A percentile compares a stretch with the other conserved stretches of the same genome.
Conservation (phyloP, 1,284 basidiomycete genomes). For the Ceratobasidium sp. region DNA sequence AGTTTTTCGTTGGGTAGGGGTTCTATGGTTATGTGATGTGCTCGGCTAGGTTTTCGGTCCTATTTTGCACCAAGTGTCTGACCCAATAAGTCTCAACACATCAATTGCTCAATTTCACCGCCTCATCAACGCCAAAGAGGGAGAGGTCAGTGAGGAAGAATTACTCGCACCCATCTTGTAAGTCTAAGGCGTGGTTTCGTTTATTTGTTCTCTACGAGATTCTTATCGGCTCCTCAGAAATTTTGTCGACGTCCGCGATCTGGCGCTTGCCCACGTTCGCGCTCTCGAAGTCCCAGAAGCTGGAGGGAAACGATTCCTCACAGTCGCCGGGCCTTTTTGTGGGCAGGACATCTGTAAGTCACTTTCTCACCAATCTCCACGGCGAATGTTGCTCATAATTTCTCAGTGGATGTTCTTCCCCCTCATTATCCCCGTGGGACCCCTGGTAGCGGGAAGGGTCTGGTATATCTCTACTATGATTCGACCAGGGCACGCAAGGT, state of each 20-base stretch:
- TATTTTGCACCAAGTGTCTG: constrained; percentile 36
- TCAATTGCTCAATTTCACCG: constrained; percentile 23
- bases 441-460: constrained; percentile 50
- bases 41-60: constrained; percentile 53
- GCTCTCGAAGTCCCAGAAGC: constrained; percentile 63
- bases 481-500: constrained; percentile 53
- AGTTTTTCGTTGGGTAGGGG: constrained; percentile 42
- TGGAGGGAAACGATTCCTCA: constrained; percentile 64
- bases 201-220: too few relatives aligned
- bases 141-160: constrained; percentile 6
- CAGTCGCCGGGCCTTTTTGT: constrained; percentile 49
- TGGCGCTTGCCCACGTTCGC: constrained; percentile 63
- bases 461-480: constrained; percentile 49
- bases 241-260: constrained; percentile 65
- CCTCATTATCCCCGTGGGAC: constrained; percentile 44
- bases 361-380: neutral
- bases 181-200: too few relatives aligned
- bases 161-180: constrained; percentile 26
- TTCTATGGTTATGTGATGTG: too few relatives aligned
- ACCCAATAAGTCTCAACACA: constrained; percentile 21
- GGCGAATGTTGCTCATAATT: too few relatives aligned
- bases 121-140: neutral
- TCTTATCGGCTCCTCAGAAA: neutral
- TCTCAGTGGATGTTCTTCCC: constrained; percentile 16
- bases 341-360: constrained; percentile 21